Conservation (phyloP, 257 asterid genomes). For the Fraxinus excelsior region DNA sequence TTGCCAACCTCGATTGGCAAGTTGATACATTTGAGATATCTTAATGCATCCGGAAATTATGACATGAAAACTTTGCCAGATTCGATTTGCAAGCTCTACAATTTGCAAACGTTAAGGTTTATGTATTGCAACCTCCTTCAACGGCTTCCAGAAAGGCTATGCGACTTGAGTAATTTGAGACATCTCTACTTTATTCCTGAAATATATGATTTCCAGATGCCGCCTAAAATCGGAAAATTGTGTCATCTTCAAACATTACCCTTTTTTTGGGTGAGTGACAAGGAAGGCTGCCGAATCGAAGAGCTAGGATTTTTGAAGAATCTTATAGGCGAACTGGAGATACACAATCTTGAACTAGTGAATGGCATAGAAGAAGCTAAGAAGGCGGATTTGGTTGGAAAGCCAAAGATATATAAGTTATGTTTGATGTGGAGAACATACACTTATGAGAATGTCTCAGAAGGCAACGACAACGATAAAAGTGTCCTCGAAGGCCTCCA, state of each 20-base stretch:
- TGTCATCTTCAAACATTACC: constrained; percentile 20
- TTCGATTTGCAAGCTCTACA: constrained; percentile 20
- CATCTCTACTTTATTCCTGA: background rate
- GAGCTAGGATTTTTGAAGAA: constrained; percentile 32
- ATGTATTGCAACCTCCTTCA: rapidly evolving
- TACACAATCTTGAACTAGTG: constrained; percentile 22
- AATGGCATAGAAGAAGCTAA: constrained; percentile 20
- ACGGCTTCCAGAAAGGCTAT: constrained; percentile 12
- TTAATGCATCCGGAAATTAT: background rate
- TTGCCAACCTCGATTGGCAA: constrained; percentile 10
- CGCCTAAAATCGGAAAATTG: constrained; percentile 19
- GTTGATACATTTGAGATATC: constrained; percentile 22
- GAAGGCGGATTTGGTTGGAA: constrained; percentile 18
- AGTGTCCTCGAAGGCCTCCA: constrained; percentile 37
- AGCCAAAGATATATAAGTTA: constrained; percentile 3
- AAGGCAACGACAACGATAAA: background rate
- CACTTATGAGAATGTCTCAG: too few species aligned
- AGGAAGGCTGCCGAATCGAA: constrained; percentile 27
- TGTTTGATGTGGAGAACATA: background rate
- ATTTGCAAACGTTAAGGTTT: constrained; percentile 1
- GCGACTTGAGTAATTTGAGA: constrained; percentile 21
- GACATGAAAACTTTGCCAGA: constrained; percentile 1
- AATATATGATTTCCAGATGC: background rate
- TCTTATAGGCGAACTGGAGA: constrained; percentile 16
- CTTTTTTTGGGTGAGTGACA: constrained; percentile 3